Base-by-base conservation (phyloP, 345 rosid species). In the Populus davidiana region DNA sequence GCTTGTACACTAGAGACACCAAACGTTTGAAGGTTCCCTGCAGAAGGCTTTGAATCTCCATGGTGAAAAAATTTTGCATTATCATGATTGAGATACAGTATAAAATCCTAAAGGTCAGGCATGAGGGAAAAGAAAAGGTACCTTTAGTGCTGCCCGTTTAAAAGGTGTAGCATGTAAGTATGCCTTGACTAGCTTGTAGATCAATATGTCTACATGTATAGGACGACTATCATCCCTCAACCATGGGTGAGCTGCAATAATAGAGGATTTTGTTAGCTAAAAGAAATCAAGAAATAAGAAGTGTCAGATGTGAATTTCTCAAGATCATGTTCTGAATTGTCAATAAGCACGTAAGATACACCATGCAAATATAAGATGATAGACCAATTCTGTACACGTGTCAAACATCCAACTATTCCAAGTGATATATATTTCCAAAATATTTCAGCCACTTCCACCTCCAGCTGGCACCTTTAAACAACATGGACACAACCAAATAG, bases 201-300 rank as follows among this genome's bases (percentile, higher is more conserved):
- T 85, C 73, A 89, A 78, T 72, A 96, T 85, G 84, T 96, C 99
- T 71, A 96, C 85, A 70, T 93, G 96, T 77, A 91, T 82, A 23
- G 86, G 80, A 16, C 80, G 78, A 68, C 75, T 88, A 77, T 87
- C 90, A 80, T 89, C 90, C 73, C 86, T 86, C 71, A 96, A 75
- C 99, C 98, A 93, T 36, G 97, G 98, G 82, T 96, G 99, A 82
- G 89, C 99, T 96, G 91, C 80, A 86, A 67, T 71, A 69, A 75
- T 33, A 56, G n/a, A 77, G 47, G 61, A n/a, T 1, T 44, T 66
- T 54, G 59, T 75, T n/a, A 82, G 62, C 67, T 6, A 38, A 66
- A 66, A 69, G 62, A 36, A 6, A 54, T 31, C 13, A 31, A 76
- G 20, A 65, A 44, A 18, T 10, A 61, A 25, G 66, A 61, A 75